Evolutionary conservation across 768 basidiomycete species (phyloP).

Genomic region (Lentinula guzmanii): DNA sequence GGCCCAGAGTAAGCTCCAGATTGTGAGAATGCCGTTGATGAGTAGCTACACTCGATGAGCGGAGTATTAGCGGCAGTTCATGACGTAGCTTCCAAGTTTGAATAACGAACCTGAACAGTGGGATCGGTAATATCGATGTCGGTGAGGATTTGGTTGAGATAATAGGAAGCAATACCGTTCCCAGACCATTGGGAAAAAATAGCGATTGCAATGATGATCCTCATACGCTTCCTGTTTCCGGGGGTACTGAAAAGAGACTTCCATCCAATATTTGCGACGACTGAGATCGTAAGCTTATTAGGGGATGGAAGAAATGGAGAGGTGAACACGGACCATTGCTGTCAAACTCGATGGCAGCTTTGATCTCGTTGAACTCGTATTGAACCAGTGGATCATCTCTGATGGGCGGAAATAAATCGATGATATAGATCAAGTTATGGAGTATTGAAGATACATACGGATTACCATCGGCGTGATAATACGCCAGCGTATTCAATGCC

Average conservation of each 20-base stretch:
- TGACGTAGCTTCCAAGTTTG: not conserved
- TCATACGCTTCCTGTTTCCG: constrained; percentile 51
- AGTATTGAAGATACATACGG: constrained; percentile 23
- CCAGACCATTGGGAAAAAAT: constrained; percentile 59
- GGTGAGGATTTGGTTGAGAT: constrained; percentile 20
- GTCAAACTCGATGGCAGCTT: constrained; percentile 46
- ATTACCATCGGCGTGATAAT: constrained; percentile 47
- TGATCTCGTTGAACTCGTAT: constrained; percentile 55
- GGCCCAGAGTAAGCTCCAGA: constrained; percentile 53
- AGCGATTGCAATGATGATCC: constrained; percentile 46
- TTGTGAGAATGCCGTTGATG: constrained; percentile 56
- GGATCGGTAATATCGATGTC: constrained; percentile 28
- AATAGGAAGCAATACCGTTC: constrained; percentile 54
- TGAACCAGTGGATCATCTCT: constrained; percentile 36
- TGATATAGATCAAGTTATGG: constrained; percentile 14
- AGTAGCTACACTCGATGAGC: constrained; percentile 35
- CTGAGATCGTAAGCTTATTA: constrained; percentile 12
- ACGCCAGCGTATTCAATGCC: constrained; percentile 41
- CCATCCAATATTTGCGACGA: constrained; percentile 37
- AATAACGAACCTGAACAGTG: constrained; percentile 16
- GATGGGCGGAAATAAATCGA: constrained; percentile 11
- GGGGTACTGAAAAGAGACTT: constrained; percentile 41
- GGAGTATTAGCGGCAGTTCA: not conserved
- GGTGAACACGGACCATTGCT: constrained; percentile 30
- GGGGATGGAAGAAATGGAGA: not conserved